A percentile compares a stretch with the other conserved stretches of the same genome.
Conservation (phyloP, 352 stramenopile genomes). For the Phytopythium mirpurense region DNA sequence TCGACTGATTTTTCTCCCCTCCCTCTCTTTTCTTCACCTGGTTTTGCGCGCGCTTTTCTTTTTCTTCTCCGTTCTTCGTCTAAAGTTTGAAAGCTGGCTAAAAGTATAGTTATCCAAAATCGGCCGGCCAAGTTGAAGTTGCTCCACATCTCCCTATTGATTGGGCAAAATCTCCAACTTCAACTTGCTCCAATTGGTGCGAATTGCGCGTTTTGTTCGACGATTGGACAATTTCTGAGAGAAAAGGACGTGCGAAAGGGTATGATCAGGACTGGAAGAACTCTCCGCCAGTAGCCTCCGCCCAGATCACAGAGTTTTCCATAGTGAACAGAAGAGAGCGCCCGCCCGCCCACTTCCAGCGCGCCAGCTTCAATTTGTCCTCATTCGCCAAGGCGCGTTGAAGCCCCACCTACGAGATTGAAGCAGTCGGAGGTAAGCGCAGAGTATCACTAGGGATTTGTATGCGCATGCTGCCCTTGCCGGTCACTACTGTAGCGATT, state of each 20-base stretch:
- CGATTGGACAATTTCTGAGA: constrained; percentile 5
- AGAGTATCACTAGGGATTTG: not conserved
- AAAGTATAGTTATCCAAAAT: not conserved
- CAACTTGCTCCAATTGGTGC: constrained; percentile 27
- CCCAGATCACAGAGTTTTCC: constrained; percentile 7
- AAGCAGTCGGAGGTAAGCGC: not conserved
- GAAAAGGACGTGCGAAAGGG: constrained; percentile 1
- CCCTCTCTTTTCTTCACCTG: not conserved
- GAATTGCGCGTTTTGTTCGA: constrained; percentile 6
- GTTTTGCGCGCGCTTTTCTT: constrained; percentile 2
- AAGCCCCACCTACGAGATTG: not conserved
- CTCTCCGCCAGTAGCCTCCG: not conserved
- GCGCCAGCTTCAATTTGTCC: constrained; percentile 1
- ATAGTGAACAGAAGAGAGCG: constrained; percentile 6
- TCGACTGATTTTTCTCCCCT: constrained; percentile 1
- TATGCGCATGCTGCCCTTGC: not conserved
- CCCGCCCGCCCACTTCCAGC: not conserved
- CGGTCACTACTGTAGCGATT: too few species aligned
- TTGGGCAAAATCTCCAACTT: constrained; percentile 32
- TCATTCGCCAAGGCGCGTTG: constrained; percentile 2
- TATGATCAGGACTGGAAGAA: constrained; percentile 5
- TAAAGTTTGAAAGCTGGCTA: not conserved
- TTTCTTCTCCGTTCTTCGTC: not conserved
- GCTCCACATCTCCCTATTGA: not conserved
- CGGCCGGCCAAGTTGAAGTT: constrained; percentile 34